Evolutionary conservation across 768 basidiomycete genomes (phyloP).

Genomic region (Lanmaoa pseudosensibilis): DNA sequence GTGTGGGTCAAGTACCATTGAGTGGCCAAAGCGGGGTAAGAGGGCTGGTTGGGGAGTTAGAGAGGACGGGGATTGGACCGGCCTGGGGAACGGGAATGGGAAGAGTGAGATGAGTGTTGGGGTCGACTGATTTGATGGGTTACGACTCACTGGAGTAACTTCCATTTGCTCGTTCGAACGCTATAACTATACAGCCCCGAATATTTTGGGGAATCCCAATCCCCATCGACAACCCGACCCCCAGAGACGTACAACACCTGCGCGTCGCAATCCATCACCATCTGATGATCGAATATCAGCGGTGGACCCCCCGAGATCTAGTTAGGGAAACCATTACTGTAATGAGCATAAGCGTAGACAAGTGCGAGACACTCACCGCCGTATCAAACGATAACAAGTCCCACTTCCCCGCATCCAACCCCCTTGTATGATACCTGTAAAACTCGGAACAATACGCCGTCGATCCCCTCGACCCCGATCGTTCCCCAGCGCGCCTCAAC

Average conservation of each 20-base stretch:
- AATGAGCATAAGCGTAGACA: background rate
- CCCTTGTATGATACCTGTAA: constrained; percentile 55
- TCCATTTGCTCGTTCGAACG: constrained; percentile 66
- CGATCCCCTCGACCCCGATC: constrained; percentile 9
- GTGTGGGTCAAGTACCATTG: constrained; percentile 72
- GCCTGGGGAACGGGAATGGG: constrained; percentile 10
- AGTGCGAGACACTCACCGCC: constrained; percentile 42
- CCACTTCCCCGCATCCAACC: constrained; percentile 62
- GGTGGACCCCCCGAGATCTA: constrained; percentile 70
- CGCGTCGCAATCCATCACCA: constrained; percentile 69
- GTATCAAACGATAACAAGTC: constrained; percentile 68
- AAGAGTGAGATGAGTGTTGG: background rate
- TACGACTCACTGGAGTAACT: constrained; percentile 56
- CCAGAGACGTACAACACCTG: constrained; percentile 78
- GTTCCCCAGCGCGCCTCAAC: constrained; percentile 24
- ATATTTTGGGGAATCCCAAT: constrained; percentile 59
- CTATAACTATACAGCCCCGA: constrained; percentile 76
- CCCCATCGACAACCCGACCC: constrained; percentile 67
- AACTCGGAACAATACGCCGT: constrained; percentile 62
- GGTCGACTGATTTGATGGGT: background rate
- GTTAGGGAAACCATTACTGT: background rate
- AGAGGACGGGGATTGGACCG: constrained; percentile 14
- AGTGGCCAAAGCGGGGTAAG: constrained; percentile 70
- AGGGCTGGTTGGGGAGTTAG: constrained; percentile 42
- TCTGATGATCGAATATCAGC: constrained; percentile 77